Base-by-base conservation (phyloP, 176 grass and related monocot species). In the Eragrostis nindensis region DNA sequence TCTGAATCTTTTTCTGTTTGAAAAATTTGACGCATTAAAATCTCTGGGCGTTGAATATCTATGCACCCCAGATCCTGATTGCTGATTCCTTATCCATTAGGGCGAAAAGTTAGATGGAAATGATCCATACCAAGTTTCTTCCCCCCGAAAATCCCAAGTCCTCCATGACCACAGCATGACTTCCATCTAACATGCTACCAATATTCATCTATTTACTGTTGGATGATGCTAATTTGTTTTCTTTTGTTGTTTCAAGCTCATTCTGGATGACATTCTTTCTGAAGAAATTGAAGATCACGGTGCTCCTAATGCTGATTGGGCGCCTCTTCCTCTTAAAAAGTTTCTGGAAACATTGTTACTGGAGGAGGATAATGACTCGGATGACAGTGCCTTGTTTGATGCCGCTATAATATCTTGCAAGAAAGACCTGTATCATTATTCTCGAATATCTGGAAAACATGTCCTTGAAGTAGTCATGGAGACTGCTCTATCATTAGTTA, bases 351-450 rank as follows among this genome's bases (percentile, higher is more conserved):
- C 95, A 91, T 45, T 92, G 66, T 75, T 68, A 18, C 68, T 52
- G 56, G 86, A 87, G 59, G 89, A 38, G 59, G 77, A 65, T 80
- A 21, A 26, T 84, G 49, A 79, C n/a, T 77, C 49, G 22, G 80
- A 85, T 87, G 80, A 76, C 43, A 79, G 56, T 40, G 67, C 48
- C 44, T 16, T 84, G 29, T 60, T 62, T 24, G 82, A 81, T 66
- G 12, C 74, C 25, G 79, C 75, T 84, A 77, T 84, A 66, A 78
- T 54, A 79, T 92, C 86, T 52, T 98, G 90, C 90, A 89, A 91
- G 84, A 95, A 89, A 88, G 92, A 98, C 75, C 75, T 98, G 2
- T 95, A 91, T 53, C 90, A 98, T 89, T 93, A 93, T 89, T 91
- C 88, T 72, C 86, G 90, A 75, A 66, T 91, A 16, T 89, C 75